These are phyloP conservation scores for Xylariaceae sp. DNA, from an alignment of 2,329 filamentous ascomycete genomes.

Conservation along the genomic window DNA sequence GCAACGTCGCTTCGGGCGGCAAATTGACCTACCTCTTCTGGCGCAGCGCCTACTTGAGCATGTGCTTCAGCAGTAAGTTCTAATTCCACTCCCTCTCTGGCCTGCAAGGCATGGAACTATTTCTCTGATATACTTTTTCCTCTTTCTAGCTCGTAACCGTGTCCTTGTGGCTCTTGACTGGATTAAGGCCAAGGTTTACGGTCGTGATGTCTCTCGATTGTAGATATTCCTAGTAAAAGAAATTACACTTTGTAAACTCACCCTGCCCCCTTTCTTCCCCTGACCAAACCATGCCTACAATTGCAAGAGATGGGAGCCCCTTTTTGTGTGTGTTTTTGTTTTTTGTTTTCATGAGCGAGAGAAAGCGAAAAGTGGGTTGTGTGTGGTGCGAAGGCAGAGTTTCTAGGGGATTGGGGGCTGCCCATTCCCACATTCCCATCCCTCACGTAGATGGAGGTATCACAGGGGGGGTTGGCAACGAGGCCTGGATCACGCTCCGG, in stretches of 20 bases:
- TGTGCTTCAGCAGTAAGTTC: slow-evolving; percentile 98
- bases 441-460: background rate
- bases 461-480: background rate
- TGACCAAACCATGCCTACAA: background rate
- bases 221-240: slow-evolving; percentile 35
- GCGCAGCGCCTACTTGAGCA: slow-evolving; percentile 95
- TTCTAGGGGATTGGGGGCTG: too few relatives aligned
- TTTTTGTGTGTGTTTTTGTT: background rate
- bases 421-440: background rate
- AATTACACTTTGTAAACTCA: background rate
- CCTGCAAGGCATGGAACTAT: background rate
- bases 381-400: too few relatives aligned
- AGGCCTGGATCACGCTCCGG: too few relatives aligned
- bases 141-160: slow-evolving; percentile 72
- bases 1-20: slow-evolving; percentile 90
- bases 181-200: slow-evolving; percentile 95
- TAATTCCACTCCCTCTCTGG: slow-evolving; percentile 47
- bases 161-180: slow-evolving; percentile 90
- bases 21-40: slow-evolving; percentile 97
- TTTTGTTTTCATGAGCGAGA: background rate
- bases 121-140: slow-evolving; percentile 19
- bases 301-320: background rate
- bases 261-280: background rate
- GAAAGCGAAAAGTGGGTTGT: background rate
- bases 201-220: slow-evolving; percentile 86